A percentile compares a stretch with the other conserved stretches of the same genome.
Evolutionary conservation across 345 rosid species (phyloP).

Genomic region (Balakata baccata): DNA sequence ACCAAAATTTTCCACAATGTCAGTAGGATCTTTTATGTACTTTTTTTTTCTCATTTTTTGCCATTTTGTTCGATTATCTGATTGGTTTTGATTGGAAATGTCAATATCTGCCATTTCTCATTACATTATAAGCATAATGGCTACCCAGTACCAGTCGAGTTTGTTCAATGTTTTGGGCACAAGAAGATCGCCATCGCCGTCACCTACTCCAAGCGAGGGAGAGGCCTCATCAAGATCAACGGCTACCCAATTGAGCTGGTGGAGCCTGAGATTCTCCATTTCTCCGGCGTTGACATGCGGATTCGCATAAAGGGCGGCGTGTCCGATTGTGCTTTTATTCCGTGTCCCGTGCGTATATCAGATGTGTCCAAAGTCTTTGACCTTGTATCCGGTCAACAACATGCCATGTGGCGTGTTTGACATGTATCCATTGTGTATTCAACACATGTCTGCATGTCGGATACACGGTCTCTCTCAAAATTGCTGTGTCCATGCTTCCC

Average conservation of each 20-base stretch:
- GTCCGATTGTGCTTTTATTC: no score
- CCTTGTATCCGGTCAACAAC: no score
- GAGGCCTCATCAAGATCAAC: conserved; percentile 25
- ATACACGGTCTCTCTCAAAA: no score
- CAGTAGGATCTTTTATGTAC: neutral
- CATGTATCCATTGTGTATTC: no score
- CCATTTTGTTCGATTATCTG: no score
- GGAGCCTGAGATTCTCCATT: conserved; percentile 25
- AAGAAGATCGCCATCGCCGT: conserved; percentile 23
- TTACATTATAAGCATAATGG: neutral
- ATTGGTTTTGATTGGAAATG: neutral
- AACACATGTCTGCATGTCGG: no score
- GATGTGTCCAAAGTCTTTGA: no score
- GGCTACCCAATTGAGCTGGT: conserved; percentile 23
- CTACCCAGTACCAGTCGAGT: conserved; percentile 6
- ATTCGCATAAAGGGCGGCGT: no score
- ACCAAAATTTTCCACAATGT: neutral
- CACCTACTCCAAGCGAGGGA: conserved; percentile 21
- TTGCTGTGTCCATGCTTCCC: no score
- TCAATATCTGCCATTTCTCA: neutral
- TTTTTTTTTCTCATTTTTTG: neutral
- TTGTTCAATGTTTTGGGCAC: conserved; percentile 21
- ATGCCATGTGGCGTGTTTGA: no score
- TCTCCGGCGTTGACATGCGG: no score
- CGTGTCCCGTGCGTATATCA: no score